Conservation (phyloP, 331 rosid species). For the Rosa hybrid region DNA sequence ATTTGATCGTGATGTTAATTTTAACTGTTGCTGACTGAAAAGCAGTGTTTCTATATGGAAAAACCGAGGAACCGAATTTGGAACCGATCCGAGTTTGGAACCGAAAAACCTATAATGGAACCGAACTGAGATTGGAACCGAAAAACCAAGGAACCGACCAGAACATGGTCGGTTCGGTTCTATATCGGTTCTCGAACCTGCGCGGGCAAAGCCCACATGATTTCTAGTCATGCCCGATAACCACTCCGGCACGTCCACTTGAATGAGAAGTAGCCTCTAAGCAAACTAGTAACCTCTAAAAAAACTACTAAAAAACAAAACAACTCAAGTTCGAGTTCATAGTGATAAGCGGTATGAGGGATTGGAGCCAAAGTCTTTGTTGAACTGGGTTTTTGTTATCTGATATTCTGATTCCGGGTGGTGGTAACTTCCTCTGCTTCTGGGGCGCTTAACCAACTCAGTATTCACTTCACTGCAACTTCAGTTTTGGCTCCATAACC, state of each 20-base stretch:
- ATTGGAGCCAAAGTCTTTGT: constrained; percentile 4
- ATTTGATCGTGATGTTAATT: too few species aligned
- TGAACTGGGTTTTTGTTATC: neutral
- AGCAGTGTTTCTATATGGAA: too few species aligned
- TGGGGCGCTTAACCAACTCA: neutral
- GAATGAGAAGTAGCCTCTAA: accelerated
- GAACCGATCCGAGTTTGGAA: too few species aligned
- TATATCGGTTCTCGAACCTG: constrained; percentile 59
- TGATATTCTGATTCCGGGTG: neutral
- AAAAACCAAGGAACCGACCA: too few species aligned
- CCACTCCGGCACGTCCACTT: constrained; percentile 79
- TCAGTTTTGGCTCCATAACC: neutral
- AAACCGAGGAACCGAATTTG: too few species aligned
- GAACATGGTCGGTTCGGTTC: too few species aligned
- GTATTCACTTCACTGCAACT: neutral
- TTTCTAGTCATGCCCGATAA: constrained; percentile 99
- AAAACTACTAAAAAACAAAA: too few species aligned
- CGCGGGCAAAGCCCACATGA: constrained; percentile 98
- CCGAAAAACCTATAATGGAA: too few species aligned
- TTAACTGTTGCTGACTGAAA: too few species aligned
- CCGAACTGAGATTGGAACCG: too few species aligned
- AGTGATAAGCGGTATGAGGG: neutral
- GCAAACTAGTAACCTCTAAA: too few species aligned
- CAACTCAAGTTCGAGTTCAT: too few species aligned
- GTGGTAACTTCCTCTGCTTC: neutral